Base-by-base conservation (phyloP, 345 rosid species). In the Eucalyptus caleyi region DNA sequence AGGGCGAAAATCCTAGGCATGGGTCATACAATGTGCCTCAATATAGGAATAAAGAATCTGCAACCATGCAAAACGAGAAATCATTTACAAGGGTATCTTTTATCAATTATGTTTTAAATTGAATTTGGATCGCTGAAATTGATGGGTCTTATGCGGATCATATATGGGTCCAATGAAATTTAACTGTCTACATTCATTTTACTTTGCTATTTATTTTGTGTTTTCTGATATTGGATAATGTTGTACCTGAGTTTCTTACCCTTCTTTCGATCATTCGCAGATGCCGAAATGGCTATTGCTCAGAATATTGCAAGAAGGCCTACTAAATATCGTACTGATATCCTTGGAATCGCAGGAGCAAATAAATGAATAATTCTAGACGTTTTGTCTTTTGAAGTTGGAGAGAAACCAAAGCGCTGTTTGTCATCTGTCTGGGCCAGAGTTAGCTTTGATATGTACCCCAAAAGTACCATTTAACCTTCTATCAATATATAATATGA, bases 1-100 rank as follows among this genome's bases (percentile, higher is more conserved):
- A 0, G 2, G 56, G 56, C 56, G 4, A 0, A 51, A 51, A 51
- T 51, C 56, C 56, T 18, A 51, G 18, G 56, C 0, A 51, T 51
- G 56, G 56, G 9, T 7, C 56, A 1, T 51, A 51, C 56, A 51
- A 18, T 7, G 56, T 51, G 56, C 56, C 23, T 51, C 4, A 7
- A 18, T 51, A 18, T 51, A 51, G 21, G 53, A 50, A 6, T 50
- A 16, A 16, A 50, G 54, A 50, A 16, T 50, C 21, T 50, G 8
- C 21, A 16, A 16, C 54, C 54, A 6, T 50, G 54, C 54, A 50
- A 50, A 50, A 50, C 54, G 54, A 50, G 54, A 50, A 50, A 50
- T 50, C 54, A 50, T 50, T 50, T 50, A 50, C 21, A 50, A 50
- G 21, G 21, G 54, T 50, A 16, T 50, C 16, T 50, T 50, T 50